Evolutionary conservation across 2,329 filamentous ascomycete genomes (phyloP).

Genomic region (Hymenoscyphus albidus): DNA sequence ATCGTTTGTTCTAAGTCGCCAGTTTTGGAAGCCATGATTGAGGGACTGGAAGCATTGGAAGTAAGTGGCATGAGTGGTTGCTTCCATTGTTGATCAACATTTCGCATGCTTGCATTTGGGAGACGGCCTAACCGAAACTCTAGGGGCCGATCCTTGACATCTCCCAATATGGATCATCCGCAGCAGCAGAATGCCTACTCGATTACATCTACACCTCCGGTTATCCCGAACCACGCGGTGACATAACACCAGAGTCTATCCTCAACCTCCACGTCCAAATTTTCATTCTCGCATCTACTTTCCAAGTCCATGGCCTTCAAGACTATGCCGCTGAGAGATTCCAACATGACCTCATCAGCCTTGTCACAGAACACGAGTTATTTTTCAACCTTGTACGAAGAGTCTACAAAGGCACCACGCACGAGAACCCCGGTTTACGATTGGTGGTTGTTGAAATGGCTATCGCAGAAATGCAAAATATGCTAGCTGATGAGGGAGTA

Average conservation of each 20-base stretch:
- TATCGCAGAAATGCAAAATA: slow-evolving; percentile 17
- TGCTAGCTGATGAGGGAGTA: slow-evolving; percentile 13
- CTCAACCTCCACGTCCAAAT: slow-evolving; percentile 19
- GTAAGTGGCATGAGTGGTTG: neutral
- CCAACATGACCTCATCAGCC: slow-evolving; percentile 14
- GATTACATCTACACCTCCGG: slow-evolving; percentile 27
- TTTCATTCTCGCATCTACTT: slow-evolving; percentile 19
- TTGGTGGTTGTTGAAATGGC: slow-evolving; percentile 21
- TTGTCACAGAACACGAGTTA: slow-evolving; percentile 11
- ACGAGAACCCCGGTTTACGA: slow-evolving; percentile 12
- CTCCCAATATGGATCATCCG: slow-evolving; percentile 12
- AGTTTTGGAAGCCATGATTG: slow-evolving; percentile 22
- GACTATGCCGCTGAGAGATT: slow-evolving; percentile 15
- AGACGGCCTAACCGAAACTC: neutral
- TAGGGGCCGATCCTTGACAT: slow-evolving; percentile 17
- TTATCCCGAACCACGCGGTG: slow-evolving; percentile 12
- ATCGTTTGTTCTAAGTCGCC: slow-evolving; percentile 27
- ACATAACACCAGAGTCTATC: slow-evolving; percentile 11
- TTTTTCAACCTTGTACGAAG: slow-evolving; percentile 14
- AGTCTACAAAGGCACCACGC: slow-evolving; percentile 16
- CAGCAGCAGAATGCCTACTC: slow-evolving; percentile 14
- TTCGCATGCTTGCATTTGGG: too few relatives aligned
- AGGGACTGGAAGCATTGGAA: neutral
- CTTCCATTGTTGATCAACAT: too few relatives aligned
- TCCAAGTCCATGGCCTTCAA: slow-evolving; percentile 17